phyloP scores from a whole-genome alignment of 768 basidiomycete species.

The Grammothele lineata region DNA sequence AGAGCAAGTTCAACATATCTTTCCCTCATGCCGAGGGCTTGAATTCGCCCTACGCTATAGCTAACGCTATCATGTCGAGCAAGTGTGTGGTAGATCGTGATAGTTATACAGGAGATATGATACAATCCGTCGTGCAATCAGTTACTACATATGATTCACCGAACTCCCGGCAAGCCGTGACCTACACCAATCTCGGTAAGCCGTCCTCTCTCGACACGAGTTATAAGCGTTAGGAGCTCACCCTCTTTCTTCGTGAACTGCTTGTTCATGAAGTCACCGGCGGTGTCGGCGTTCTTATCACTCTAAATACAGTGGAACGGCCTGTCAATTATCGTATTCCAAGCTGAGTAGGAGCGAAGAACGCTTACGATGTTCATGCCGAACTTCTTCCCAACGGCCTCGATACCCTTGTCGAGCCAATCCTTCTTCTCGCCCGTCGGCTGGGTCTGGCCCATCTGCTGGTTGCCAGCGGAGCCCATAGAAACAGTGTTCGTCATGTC shows the following conservation, averaged over 20 bases:
- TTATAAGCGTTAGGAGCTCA: constrained; percentile 2
- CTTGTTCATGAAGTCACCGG: constrained; percentile 26
- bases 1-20: too few relatives aligned
- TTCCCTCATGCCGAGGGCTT: too few relatives aligned
- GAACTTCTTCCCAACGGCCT: constrained; percentile 17
- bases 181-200: neutral
- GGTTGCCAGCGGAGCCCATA: neutral
- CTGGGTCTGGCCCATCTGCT: constrained; percentile 3
- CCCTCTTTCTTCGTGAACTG: constrained; percentile 21
- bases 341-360: too few relatives aligned
- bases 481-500: too few relatives aligned
- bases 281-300: constrained; percentile 23
- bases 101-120: neutral
- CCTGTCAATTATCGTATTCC: neutral
- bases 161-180: constrained; percentile 8
- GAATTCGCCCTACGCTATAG: too few relatives aligned
- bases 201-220: too few relatives aligned
- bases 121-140: neutral
- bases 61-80: too few relatives aligned
- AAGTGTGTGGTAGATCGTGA: too few relatives aligned
- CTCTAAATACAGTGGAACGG: constrained; percentile 12
- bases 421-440: constrained; percentile 19
- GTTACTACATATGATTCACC: neutral
- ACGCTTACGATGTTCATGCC: constrained; percentile 22
- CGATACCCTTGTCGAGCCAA: constrained; percentile 28